phyloP scores from a whole-genome alignment of 2,329 filamentous ascomycete genomes.

The Setomelanomma holmii region DNA sequence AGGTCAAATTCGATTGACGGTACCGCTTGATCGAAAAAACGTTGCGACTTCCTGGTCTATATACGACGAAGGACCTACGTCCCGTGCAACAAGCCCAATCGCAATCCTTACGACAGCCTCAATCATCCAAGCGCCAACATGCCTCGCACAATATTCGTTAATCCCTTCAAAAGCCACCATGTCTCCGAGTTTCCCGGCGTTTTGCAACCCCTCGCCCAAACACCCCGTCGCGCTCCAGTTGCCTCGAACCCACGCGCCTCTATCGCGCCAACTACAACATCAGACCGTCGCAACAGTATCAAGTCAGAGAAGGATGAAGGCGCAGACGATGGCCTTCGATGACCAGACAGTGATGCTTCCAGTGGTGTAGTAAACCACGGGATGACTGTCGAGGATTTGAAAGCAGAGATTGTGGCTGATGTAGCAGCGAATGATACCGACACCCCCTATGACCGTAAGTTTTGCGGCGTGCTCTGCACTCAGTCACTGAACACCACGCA shows the following conservation, averaged over 20 bases:
- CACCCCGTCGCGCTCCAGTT: constrained; percentile 48
- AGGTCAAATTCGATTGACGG: too few species aligned
- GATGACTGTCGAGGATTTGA: constrained; percentile 70
- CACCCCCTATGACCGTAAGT: constrained; percentile 78
- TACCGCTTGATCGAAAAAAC: too few species aligned
- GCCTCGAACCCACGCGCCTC: constrained; percentile 16
- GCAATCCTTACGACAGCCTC: neutral
- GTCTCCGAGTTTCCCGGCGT: constrained; percentile 60
- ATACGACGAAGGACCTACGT: too few species aligned
- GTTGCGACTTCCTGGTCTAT: too few species aligned
- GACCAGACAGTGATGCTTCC: constrained; percentile 32
- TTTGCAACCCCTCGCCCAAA: constrained; percentile 57
- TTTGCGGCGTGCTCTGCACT: neutral
- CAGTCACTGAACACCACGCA: constrained; percentile 30
- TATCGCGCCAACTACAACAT: constrained; percentile 17
- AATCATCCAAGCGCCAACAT: constrained; percentile 36
- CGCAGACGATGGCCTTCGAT: constrained; percentile 28
- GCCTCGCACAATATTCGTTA: constrained; percentile 49
- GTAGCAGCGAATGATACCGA: constrained; percentile 64
- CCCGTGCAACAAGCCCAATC: constrained; percentile 17
- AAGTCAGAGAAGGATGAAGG: constrained; percentile 37
- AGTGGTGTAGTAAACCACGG: constrained; percentile 45
- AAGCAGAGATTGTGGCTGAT: constrained; percentile 70
- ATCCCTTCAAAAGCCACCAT: constrained; percentile 60
- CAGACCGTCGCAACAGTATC: constrained; percentile 28